Evolutionary conservation across 192 early-diverging fungal genomes (phyloP).

Genomic region (Allomyces macrogynus): DNA sequence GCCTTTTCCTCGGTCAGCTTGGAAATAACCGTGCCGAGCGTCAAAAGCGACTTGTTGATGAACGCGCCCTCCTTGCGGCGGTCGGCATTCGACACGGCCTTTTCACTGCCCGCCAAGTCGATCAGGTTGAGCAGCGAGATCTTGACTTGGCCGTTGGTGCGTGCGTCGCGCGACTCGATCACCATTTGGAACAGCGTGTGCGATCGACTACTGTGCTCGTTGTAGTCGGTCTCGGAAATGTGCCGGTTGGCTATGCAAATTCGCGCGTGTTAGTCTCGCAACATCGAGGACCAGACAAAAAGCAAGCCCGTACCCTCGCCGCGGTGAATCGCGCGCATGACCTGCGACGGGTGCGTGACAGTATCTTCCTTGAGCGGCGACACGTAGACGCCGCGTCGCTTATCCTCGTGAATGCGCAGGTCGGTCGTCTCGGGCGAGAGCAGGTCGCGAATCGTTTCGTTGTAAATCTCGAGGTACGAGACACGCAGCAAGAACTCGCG

Average conservation of each 20-base stretch:
- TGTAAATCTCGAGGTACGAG: slow-evolving; percentile 97
- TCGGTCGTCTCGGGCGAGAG: slow-evolving; percentile 61
- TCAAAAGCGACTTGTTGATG: slow-evolving; percentile 79
- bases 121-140: slow-evolving; percentile 53
- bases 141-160: slow-evolving; percentile 21
- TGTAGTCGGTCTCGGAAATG: slow-evolving; percentile 79
- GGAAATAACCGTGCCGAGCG: slow-evolving; percentile 82
- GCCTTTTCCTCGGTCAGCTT: slow-evolving; percentile 53
- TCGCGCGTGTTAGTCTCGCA: neutral
- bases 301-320: slow-evolving; percentile 32
- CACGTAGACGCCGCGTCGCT: slow-evolving; percentile 52
- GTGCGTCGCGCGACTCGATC: slow-evolving; percentile 6
- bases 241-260: slow-evolving; percentile 42
- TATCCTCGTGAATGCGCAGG: slow-evolving; percentile 70
- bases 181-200: slow-evolving; percentile 92
- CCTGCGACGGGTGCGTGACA: slow-evolving; percentile 44
- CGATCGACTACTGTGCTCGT: slow-evolving; percentile 72
- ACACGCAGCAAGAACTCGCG: slow-evolving; percentile 81
- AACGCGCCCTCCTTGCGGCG: slow-evolving; percentile 90
- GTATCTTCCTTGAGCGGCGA: slow-evolving; percentile 50
- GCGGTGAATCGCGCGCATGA: slow-evolving; percentile 48
- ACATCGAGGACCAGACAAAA: neutral
- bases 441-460: slow-evolving; percentile 78
- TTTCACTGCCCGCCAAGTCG: slow-evolving; percentile 91
- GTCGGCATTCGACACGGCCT: slow-evolving; percentile 53